A percentile compares a stretch with the other conserved stretches of the same genome.
phyloP scores from a whole-genome alignment of 2,329 filamentous ascomycete genomes.

The Lomentospora prolificans region DNA sequence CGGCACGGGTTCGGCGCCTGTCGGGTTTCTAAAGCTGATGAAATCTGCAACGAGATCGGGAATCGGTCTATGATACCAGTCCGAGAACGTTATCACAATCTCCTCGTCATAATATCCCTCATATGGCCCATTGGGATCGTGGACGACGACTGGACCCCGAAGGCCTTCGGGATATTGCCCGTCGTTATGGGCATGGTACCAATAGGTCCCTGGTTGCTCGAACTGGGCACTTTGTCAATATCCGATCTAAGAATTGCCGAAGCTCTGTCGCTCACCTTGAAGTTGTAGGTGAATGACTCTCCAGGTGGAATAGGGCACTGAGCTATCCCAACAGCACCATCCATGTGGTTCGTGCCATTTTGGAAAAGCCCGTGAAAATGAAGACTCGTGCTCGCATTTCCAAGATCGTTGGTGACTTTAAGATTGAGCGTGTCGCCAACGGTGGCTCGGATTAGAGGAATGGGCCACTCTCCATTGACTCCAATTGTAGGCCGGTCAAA shows the following conservation, averaged over 20 bases:
- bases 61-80: conserved; percentile 60
- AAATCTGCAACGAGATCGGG: conserved; percentile 34
- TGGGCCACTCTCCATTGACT: conserved; percentile 68
- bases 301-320: conserved; percentile 60
- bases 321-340: conserved; percentile 55
- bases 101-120: conserved; percentile 50
- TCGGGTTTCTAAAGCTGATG: conserved; percentile 44
- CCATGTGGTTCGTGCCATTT: conserved; percentile 60
- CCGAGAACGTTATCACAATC: conserved; percentile 53
- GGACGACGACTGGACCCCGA: conserved; percentile 52
- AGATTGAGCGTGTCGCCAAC: conserved; percentile 53
- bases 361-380: conserved; percentile 65
- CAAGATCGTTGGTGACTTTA: conserved; percentile 48
- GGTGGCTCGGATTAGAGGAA: conserved; percentile 53
- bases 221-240: neutral
- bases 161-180: conserved; percentile 64
- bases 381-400: conserved; percentile 52
- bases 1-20: conserved; percentile 56
- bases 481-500: conserved; percentile 58
- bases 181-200: conserved; percentile 64
- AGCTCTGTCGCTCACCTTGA: conserved; percentile 38
- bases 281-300: conserved; percentile 58
- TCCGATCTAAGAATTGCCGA: neutral
- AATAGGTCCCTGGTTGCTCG: conserved; percentile 63
- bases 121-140: conserved; percentile 53